Evolutionary conservation across 805 yeast genomes (phyloP), one percentile per base, ranked within the genome.

Genomic region (Metschnikowia peoriensis): DNA sequence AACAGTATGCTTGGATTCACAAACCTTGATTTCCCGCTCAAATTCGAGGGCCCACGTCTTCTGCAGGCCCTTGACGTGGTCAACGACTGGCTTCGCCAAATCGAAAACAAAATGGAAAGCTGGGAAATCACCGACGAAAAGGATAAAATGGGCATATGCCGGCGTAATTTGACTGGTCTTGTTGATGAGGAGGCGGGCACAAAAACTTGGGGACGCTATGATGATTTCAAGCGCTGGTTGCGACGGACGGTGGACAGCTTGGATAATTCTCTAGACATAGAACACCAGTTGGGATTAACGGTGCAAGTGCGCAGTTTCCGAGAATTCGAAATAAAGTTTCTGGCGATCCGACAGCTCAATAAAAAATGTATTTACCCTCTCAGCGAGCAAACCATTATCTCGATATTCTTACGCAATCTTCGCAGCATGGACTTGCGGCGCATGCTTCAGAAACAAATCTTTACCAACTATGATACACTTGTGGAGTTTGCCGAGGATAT

Each of bases 81-180:
- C 12, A 17, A 38, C 3, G 32, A 14, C 37, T 41, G 51, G 51
- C 11, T 41, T 15, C 15, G 22, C 11, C n/a, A 41, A 8, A 47
- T 42, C 38, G 50, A 41, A 6, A 17, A 10, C 32, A 47, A 47
- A 28, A 40, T 47, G 50, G 32, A 17, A 10, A 37, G 46, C 46
- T 47, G 51, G 51, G 51, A 47, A 10, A 27, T 47, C 38, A 35
- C 42, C 16, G 42, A 47, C 5, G 51, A 47, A 38, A 28, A 28
- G 22, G 46, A 47, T 15, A 47, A 42, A 38, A 11, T 47, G 7
- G 38, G 22, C 12, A 42, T 42, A 14, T 35, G 41, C 15, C 17
- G 11, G n/a, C 46, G 51, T n/a, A 47, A 47, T 28, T 47, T 47
- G 51, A 41, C 51, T 12, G 51, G 46, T 8, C 8, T 7, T 17